phyloP scores from a whole-genome alignment of 805 yeast species.

The Wickerhamomyces canadensis region DNA sequence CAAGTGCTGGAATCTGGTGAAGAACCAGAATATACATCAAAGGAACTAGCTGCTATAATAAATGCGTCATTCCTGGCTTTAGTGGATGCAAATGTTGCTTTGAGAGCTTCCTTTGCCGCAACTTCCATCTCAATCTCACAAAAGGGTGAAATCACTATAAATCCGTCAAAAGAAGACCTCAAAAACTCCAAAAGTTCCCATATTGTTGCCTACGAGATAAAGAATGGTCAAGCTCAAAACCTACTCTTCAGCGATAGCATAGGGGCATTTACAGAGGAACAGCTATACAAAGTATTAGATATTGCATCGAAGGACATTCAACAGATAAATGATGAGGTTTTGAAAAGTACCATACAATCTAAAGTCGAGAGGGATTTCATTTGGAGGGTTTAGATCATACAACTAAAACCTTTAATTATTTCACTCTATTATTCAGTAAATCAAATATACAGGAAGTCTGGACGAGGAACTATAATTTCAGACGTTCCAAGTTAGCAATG shows the following conservation, averaged over 20 bases:
- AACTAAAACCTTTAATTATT: too few species aligned
- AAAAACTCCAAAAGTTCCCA: constrained; percentile 52
- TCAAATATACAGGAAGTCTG: neutral
- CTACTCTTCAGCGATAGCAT: constrained; percentile 66
- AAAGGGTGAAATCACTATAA: constrained; percentile 27
- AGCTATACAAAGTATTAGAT: constrained; percentile 49
- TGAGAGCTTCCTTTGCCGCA: constrained; percentile 58
- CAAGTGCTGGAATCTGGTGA: constrained; percentile 57
- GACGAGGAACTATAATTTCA: constrained; percentile 43
- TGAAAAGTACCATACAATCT: constrained; percentile 43
- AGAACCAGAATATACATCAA: constrained; percentile 23
- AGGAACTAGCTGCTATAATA: constrained; percentile 30
- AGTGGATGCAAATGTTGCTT: constrained; percentile 72
- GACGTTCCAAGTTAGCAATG: constrained; percentile 74
- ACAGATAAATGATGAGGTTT: constrained; percentile 33
- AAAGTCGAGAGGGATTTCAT: constrained; percentile 49
- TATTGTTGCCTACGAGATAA: constrained; percentile 53
- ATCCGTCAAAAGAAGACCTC: constrained; percentile 44
- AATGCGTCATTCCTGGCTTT: constrained; percentile 74
- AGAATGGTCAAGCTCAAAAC: constrained; percentile 43
- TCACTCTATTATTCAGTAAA: too few species aligned
- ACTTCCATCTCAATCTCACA: constrained; percentile 38
- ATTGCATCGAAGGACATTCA: constrained; percentile 43
- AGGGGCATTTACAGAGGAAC: constrained; percentile 60
- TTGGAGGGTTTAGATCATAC: constrained; percentile 39